A percentile compares a stretch with the other conserved stretches of the same genome.
Evolutionary conservation across 495 filamentous ascomycete species (phyloP).

Genomic region (Apiosordaria backusii): DNA sequence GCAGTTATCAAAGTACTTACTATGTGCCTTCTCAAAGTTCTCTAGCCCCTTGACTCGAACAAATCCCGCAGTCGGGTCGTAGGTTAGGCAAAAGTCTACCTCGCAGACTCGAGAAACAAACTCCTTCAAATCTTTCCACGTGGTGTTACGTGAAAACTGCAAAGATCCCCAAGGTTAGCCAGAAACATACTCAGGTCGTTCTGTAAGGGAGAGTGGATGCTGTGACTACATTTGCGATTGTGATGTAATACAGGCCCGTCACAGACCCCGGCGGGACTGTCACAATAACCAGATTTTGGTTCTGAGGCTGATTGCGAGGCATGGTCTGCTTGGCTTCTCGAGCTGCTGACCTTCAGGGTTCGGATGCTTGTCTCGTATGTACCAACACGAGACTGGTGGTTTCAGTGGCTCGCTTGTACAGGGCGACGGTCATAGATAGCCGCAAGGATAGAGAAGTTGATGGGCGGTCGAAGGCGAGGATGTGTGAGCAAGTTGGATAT

Average conservation of each 20-base stretch:
- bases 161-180: neutral
- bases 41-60: constrained; percentile 22
- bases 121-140: constrained; percentile 23
- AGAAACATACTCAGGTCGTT: neutral
- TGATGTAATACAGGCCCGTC: constrained; percentile 27
- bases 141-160: constrained; percentile 25
- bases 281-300: constrained; percentile 9
- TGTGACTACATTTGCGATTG: constrained; percentile 22
- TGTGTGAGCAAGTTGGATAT: too few species aligned
- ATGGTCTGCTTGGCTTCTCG: neutral
- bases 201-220: neutral
- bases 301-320: constrained; percentile 7
- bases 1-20: constrained; percentile 5
- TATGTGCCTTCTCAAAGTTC: constrained; percentile 26
- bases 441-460: neutral
- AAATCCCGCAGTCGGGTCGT: constrained; percentile 21
- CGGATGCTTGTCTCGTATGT: neutral
- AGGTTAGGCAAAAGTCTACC: constrained; percentile 23
- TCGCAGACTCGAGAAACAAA: constrained; percentile 21
- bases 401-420: neutral
- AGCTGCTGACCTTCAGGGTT: neutral
- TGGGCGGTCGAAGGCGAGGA: neutral
- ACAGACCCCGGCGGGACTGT: constrained; percentile 17
- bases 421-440: neutral
- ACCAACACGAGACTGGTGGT: neutral